phyloP scores from a whole-genome alignment of 140 eudicot genomes.

The Oenanthe javanica region DNA sequence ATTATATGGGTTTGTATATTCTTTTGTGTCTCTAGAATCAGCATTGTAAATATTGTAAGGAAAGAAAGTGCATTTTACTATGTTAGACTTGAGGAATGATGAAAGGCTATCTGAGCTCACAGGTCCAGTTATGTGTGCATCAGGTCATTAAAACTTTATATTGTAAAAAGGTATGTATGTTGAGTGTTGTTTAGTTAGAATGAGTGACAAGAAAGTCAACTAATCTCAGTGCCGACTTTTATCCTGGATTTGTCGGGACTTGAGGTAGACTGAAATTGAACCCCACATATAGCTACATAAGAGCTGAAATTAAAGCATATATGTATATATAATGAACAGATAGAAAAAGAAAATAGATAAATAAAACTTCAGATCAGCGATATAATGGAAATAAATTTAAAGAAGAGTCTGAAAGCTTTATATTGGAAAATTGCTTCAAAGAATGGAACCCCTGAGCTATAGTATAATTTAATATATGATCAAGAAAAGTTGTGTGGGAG shows the following conservation, averaged over 20 bases:
- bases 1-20: not conserved
- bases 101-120: not conserved
- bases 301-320: not conserved
- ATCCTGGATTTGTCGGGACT: not conserved
- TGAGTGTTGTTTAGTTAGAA: not conserved
- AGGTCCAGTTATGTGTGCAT: not conserved
- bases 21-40: not conserved
- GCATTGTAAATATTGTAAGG: not conserved
- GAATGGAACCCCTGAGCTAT: not conserved
- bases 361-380: not conserved
- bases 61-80: not conserved
- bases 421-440: not conserved
- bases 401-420: not conserved
- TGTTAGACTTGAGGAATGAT: not conserved
- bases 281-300: not conserved
- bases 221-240: not conserved
- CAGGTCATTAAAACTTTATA: too few species aligned
- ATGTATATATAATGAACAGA: too few species aligned
- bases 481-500: not conserved
- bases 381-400: not conserved
- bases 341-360: too few species aligned
- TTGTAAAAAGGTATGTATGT: not conserved
- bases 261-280: not conserved
- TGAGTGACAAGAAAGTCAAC: not conserved
- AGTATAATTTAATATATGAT: not conserved